Conservation (phyloP, 306 rosid genomes). For the Cajanus cajan region DNA sequence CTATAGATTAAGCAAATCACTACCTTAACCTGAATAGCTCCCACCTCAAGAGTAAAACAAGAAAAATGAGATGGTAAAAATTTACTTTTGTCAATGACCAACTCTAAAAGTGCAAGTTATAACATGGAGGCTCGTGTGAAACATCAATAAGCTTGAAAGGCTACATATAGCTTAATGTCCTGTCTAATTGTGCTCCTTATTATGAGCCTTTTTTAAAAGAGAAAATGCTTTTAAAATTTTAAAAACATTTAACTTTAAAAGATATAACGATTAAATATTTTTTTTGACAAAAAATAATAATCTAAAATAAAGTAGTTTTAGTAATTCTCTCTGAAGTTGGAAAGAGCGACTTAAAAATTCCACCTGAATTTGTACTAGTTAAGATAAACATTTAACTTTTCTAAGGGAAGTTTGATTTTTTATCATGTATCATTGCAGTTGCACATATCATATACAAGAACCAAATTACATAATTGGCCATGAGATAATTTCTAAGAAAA, state of each 20-base stretch:
- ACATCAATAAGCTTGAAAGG: neutral
- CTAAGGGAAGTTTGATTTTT: neutral
- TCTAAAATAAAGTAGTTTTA: neutral
- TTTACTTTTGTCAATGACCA: neutral
- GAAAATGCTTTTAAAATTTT: neutral
- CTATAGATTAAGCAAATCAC: neutral
- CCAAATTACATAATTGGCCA: neutral
- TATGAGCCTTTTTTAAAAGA: neutral
- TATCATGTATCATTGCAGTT: neutral
- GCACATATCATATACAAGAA: neutral
- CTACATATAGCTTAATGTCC: neutral
- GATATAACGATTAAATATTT: neutral
- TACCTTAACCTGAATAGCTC: neutral
- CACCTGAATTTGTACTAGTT: neutral
- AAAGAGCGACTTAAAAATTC: neutral
- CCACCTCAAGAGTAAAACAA: neutral
- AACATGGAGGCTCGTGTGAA: neutral
- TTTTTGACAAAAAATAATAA: neutral
- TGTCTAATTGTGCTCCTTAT: neutral
- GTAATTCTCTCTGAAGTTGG: neutral
- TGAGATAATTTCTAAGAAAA: slow-evolving; percentile 11
- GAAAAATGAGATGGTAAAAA: neutral
- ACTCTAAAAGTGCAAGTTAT: neutral
- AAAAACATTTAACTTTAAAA: neutral
- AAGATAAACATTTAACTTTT: neutral